A percentile compares a stretch with the other conserved stretches of the same genome.
phyloP scores from a whole-genome alignment of 169 alveolate genomes.

The Cryptosporidium sp. region DNA sequence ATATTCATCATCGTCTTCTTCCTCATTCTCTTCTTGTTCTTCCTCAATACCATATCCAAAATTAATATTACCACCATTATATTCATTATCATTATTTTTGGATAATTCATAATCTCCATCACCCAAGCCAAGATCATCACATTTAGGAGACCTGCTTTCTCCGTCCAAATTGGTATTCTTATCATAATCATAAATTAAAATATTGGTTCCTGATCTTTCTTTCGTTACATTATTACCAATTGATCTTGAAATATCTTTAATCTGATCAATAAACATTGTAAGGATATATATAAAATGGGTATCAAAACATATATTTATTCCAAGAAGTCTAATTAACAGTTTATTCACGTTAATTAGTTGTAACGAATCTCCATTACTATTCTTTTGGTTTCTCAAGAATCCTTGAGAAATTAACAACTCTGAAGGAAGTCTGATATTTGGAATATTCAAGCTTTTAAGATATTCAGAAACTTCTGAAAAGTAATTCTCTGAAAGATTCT shows the following conservation, averaged over 20 bases:
- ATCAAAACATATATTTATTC: slow-evolving; percentile 69
- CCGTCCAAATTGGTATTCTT: not conserved
- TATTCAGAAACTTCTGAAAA: slow-evolving; percentile 43
- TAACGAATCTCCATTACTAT: not conserved
- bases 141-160: not conserved
- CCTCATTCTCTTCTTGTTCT: not conserved
- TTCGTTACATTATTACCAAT: not conserved
- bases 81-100: not conserved
- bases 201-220: not conserved
- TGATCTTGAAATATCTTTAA: slow-evolving; percentile 23
- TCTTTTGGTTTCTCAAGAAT: not conserved
- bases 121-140: not conserved
- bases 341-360: slow-evolving; percentile 23
- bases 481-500: slow-evolving; percentile 21
- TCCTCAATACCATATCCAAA: too few species aligned
- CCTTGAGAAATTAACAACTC: slow-evolving; percentile 1
- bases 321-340: slow-evolving; percentile 32
- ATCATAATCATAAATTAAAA: not conserved
- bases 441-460: not conserved
- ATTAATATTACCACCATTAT: not conserved
- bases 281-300: slow-evolving; percentile 58
- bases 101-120: not conserved
- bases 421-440: not conserved
- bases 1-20: slow-evolving; percentile 19
- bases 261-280: slow-evolving; percentile 53